Conservation (phyloP, 306 rosid species). For the Coriaria nepalensis region DNA sequence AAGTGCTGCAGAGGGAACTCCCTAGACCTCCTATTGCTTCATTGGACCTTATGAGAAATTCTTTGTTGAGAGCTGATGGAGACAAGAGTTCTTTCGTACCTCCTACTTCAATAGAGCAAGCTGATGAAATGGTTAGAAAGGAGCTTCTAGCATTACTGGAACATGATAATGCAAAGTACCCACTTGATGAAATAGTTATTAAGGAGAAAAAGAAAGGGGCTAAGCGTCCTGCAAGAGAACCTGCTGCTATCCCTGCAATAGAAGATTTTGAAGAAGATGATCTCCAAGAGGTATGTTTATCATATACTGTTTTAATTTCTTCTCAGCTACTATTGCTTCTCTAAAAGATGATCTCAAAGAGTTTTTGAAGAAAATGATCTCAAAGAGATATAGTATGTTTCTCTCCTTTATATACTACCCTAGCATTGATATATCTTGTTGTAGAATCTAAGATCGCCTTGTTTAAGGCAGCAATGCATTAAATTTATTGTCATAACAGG, state of each 20-base stretch:
- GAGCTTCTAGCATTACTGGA: conserved; percentile 67
- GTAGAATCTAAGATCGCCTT: no score
- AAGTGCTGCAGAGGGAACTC: conserved; percentile 88
- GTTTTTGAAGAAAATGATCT: no score
- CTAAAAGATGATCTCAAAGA: no score
- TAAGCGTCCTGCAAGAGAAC: conserved; percentile 42
- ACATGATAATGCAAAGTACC: conserved; percentile 85
- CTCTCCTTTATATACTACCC: no score
- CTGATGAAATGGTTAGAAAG: conserved; percentile 68
- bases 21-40: conserved; percentile 91
- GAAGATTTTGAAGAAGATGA: conserved; percentile 76
- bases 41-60: conserved; percentile 58
- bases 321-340: conserved; percentile 5
- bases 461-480: no score
- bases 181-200: conserved; percentile 44
- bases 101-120: conserved; percentile 77
- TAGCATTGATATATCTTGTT: no score
- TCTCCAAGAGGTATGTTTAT: conserved; percentile 44
- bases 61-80: conserved; percentile 71
- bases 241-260: conserved; percentile 41
- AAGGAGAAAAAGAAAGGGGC: conserved; percentile 65
- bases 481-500: no score
- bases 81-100: conserved; percentile 96
- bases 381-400: no score
- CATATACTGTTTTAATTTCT: conserved; percentile 2